phyloP scores from a whole-genome alignment of 192 early-diverging fungal genomes.

The Chytriomyces sp. region DNA sequence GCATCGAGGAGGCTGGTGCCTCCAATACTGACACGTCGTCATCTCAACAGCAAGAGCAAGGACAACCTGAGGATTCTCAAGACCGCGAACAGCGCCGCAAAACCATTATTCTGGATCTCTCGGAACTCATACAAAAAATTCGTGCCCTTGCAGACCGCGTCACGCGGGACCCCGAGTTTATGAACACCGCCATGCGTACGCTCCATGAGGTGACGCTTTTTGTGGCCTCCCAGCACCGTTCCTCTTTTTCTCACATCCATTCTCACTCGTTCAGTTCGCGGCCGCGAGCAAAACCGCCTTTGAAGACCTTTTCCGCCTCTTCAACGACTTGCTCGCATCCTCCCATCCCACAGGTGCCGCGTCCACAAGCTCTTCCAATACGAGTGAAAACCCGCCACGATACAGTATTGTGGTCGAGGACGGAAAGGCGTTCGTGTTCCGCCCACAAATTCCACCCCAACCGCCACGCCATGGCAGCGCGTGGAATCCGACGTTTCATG shows the following conservation, averaged over 20 bases:
- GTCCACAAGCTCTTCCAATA: neutral
- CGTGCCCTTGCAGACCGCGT: conserved; percentile 3
- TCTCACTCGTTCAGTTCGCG: neutral
- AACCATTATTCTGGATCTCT: conserved; percentile 4
- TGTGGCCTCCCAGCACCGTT: neutral
- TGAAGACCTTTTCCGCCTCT: conserved; percentile 20
- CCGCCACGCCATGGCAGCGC: neutral
- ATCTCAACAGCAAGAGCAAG: neutral
- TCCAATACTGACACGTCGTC: neutral
- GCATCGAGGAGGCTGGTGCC: neutral
- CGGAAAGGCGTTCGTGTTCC: too few species aligned
- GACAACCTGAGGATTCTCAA: neutral
- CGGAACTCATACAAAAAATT: neutral
- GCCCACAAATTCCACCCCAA: neutral
- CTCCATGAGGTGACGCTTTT: conserved; percentile 9
- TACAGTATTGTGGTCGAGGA: neutral
- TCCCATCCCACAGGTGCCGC: neutral
- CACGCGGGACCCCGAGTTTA: conserved; percentile 15
- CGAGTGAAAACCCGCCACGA: neutral
- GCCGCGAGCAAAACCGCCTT: neutral
- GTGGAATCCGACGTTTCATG: neutral
- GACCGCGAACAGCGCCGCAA: neutral
- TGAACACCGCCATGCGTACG: conserved; percentile 3
- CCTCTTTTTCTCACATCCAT: neutral
- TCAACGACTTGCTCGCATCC: conserved; percentile 20